Base-by-base conservation (phyloP, 2,329 filamentous ascomycete genomes). In the Exophiala mesophila region DNA sequence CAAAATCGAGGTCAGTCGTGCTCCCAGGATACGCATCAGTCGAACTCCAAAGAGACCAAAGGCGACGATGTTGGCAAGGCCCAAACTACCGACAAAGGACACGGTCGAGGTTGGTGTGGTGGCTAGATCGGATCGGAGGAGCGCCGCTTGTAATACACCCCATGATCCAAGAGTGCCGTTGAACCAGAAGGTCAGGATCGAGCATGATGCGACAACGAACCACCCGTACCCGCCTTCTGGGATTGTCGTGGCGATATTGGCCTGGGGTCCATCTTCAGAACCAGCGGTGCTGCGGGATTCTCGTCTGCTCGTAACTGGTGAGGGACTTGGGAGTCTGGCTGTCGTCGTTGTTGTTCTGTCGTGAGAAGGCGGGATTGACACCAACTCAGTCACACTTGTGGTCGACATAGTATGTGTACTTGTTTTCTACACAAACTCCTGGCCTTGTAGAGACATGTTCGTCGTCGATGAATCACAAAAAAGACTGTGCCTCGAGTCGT, bases 221-320 rank as follows among this genome's bases (percentile, higher is more conserved):
- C 74, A 77, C 48, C 73, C 75, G 53, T 77, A 74, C 18, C 73
- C 73, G 20, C 74, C 74, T 36, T 77, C 73, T 0, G 74, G 74
- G n/a, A n/a, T n/a, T 0, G 65, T 69, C 21, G 64, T 50, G 0
- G 68, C 64, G 55, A 75, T 72, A 4, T 65, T 69, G 2, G 65
- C 49, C 3, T 63, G 63, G 0, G 71, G 74, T 2, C n/a, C n/a
- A n/a, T n/a, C n/a, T n/a, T n/a, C n/a, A n/a, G n/a, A n/a, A n/a
- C n/a, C n/a, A n/a, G n/a, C n/a, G n/a, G n/a, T n/a, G n/a, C n/a
- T n/a, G n/a, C n/a, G n/a, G n/a, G n/a, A n/a, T n/a, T n/a, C n/a
- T n/a, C n/a, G n/a, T n/a, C n/a, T n/a, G n/a, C n/a, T n/a, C n/a
- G n/a, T n/a, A n/a, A n/a, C n/a, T n/a, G n/a, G n/a, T n/a, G n/a